Evolutionary conservation across 495 filamentous ascomycete genomes (phyloP), one percentile per base, ranked within the genome.

Genomic region (Trichoderma virens): DNA sequence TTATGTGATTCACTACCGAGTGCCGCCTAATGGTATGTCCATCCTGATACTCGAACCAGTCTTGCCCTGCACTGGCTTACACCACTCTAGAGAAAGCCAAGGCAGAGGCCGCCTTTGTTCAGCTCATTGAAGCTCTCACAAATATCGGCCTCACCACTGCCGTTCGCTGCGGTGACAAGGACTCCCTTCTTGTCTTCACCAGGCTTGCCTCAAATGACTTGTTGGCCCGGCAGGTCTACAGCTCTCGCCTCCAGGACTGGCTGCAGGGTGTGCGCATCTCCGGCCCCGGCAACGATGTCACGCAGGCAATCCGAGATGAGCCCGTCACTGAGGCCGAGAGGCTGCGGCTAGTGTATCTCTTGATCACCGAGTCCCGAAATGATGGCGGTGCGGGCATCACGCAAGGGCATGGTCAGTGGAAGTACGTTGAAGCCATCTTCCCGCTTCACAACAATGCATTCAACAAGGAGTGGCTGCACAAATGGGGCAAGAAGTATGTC

Each of bases 351-450:
- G 86, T 96, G 59, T 86, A 96, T 73, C 82, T 91, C 39, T 85
- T 97, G 74, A 95, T 98, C 60, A 96, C 91, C 2, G 85, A 89
- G 64, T 87, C 91, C 1, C 78, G 74, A 43, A 84, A 86, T 60
- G 90, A 96, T 69, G 92, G 93, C 18, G 94, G 95, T 65, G 95
- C 92, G 13, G 92, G 90, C 14, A 93, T 98, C 64, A 93, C 88
- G 18, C 90, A 90, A 8, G 86, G 88, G 39, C 80, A 87, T 56
- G 92, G 92, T 9, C 79, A 88, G 62, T 98, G 94, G 93, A 87
- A 91, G 72, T 78, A 91, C 47, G 91, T 98, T 23, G 82, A 88
- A 65, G 87, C 86, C 39, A 77, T 98, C 13, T 97, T 98, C 72
- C 87, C 94, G 8, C 80, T 98, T 45, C 94, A 98, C 67, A 90